Conservation (phyloP, 2,329 filamentous ascomycete genomes). For the Bipolaris bicolor region DNA sequence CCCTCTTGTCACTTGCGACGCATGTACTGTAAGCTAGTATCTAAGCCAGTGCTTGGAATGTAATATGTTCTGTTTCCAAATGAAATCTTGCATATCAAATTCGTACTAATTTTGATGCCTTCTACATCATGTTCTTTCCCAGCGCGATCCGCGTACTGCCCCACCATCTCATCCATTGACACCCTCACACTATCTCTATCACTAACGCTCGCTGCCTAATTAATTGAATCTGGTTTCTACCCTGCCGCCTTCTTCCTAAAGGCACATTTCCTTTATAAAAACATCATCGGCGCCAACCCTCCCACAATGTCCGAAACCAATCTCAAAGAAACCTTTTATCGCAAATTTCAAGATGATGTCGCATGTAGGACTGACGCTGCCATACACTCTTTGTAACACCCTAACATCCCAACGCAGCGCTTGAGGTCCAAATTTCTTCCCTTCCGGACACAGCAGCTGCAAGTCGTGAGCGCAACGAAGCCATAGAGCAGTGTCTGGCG, state of each 20-base stretch:
- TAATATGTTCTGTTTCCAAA: not conserved
- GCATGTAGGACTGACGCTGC: conserved; percentile 59
- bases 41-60: not conserved
- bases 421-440: conserved; percentile 79
- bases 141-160: not conserved
- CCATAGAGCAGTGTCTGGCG: conserved; percentile 78
- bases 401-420: conserved; percentile 58
- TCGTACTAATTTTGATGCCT: not conserved
- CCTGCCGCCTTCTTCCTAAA: not conserved
- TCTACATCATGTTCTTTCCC: conserved; percentile 1
- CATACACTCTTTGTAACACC: too few relatives aligned
- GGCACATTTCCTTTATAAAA: not conserved
- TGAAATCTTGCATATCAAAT: not conserved
- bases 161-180: conserved; percentile 3
- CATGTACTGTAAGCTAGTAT: not conserved
- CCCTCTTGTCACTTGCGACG: conserved; percentile 4
- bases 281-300: conserved; percentile 20
- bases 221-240: not conserved
- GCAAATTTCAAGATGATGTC: conserved; percentile 78
- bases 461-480: conserved; percentile 76
- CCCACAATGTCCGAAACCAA: conserved; percentile 30
- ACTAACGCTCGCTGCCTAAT: not conserved
- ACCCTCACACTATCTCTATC: not conserved
- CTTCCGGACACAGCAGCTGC: conserved; percentile 64
- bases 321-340: conserved; percentile 81